Conservation (phyloP, 2,329 filamentous ascomycete genomes). For the Nigrospora oryzae region DNA sequence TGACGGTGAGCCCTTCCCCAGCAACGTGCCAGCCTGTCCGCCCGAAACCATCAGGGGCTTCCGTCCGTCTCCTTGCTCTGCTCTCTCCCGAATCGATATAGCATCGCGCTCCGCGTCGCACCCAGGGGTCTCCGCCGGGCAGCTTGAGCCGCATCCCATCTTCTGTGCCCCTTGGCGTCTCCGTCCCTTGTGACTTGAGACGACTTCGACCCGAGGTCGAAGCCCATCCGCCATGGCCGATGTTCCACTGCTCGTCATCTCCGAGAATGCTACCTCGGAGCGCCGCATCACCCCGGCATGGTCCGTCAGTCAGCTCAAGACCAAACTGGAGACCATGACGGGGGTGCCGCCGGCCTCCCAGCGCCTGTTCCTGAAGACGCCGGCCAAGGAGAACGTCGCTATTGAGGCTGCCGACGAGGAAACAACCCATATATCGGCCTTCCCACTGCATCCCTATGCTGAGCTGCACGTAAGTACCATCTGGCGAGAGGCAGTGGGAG, state of each 20-base stretch:
- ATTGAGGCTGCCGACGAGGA: constrained; percentile 70
- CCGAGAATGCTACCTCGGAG: constrained; percentile 73
- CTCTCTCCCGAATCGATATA: background rate
- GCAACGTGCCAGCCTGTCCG: too few species aligned
- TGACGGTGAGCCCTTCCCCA: too few species aligned
- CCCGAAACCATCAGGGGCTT: constrained; percentile 1
- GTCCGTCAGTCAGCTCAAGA: constrained; percentile 76
- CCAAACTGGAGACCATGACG: constrained; percentile 85
- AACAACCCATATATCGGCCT: constrained; percentile 51
- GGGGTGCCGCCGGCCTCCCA: constrained; percentile 80
- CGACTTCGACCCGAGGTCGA: constrained; percentile 5
- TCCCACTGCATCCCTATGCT: constrained; percentile 64
- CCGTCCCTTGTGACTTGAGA: constrained; percentile 1
- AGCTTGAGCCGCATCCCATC: constrained; percentile 1
- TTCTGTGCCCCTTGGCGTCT: background rate
- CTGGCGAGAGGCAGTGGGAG: background rate
- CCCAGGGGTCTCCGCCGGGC: background rate
- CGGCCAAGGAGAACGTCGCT: constrained; percentile 50
- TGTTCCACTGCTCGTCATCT: constrained; percentile 66
- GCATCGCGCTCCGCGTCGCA: background rate
- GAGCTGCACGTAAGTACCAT: constrained; percentile 65
- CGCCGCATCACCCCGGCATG: constrained; percentile 88
- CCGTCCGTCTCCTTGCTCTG: background rate
- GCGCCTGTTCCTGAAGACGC: constrained; percentile 62
- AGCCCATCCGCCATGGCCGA: constrained; percentile 48